Evolutionary conservation across 441 rosid species (phyloP).

Genomic region (Rhodomyrtus psidioides): DNA sequence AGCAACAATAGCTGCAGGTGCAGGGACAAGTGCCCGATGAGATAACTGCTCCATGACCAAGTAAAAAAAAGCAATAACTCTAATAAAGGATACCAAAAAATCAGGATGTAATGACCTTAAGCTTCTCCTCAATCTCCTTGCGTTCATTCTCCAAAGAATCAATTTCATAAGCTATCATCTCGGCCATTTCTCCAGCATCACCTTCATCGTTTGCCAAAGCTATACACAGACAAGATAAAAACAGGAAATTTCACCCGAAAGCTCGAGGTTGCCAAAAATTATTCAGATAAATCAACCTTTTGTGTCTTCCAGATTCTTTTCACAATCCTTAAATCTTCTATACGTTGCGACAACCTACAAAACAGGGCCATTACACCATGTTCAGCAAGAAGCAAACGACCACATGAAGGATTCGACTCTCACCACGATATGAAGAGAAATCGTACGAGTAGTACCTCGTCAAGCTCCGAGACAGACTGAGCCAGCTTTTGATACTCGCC

Average conservation of each 20-base stretch:
- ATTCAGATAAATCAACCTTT: slow-evolving; percentile 36
- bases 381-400: not conserved
- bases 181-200: slow-evolving; percentile 83
- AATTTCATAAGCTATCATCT: slow-evolving; percentile 78
- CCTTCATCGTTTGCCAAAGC: slow-evolving; percentile 73
- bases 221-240: slow-evolving; percentile 5
- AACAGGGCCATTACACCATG: not conserved
- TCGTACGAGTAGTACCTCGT: slow-evolving; percentile 40
- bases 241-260: slow-evolving; percentile 5
- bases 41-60: not conserved
- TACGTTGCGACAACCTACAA: slow-evolving; percentile 60
- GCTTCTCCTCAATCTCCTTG: slow-evolving; percentile 66
- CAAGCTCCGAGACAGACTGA: slow-evolving; percentile 76
- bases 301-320: slow-evolving; percentile 65
- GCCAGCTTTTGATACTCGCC: slow-evolving; percentile 81
- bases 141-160: slow-evolving; percentile 52
- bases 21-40: not conserved
- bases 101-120: slow-evolving; percentile 46
- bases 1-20: slow-evolving; percentile 54
- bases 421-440: not conserved
- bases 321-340: slow-evolving; percentile 74
- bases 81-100: not conserved
- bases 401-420: not conserved
- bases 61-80: not conserved
- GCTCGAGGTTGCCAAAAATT: not conserved